Percentiles rank a stretch among this genome's conserved stretches.
phyloP scores from a whole-genome alignment of 139 green algal genomes.

The Yamagishiella unicocca region DNA sequence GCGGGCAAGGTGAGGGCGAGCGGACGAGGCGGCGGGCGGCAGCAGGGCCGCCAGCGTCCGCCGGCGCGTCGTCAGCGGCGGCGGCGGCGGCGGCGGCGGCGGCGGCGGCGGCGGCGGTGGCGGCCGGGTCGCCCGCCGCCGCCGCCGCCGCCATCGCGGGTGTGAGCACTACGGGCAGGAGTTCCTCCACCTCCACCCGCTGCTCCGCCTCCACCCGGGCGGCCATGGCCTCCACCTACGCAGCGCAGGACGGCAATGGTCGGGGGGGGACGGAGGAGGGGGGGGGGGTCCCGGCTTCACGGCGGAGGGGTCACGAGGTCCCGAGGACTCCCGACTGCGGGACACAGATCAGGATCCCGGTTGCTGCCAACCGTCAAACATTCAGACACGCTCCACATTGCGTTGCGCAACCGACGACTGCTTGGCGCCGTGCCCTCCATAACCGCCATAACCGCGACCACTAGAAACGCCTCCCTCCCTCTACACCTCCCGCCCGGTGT shows the following conservation, averaged over 20 bases:
- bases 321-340: no score
- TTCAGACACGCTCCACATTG: no score
- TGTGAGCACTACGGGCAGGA: constrained; percentile 20
- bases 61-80: background rate
- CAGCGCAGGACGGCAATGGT: no score
- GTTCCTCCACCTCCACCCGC: constrained; percentile 26
- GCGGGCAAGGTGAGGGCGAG: background rate
- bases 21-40: background rate
- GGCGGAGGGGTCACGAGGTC: background rate
- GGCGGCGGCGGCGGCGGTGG: background rate
- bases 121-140: background rate
- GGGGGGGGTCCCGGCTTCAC: background rate
- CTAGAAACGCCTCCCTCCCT: no score
- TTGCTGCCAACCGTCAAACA: no score
- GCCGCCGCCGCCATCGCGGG: background rate
- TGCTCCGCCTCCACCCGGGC: background rate
- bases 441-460: no score
- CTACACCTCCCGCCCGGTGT: no score
- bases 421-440: no score
- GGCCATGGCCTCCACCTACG: constrained; percentile 32
- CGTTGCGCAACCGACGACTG: no score
- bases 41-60: background rate
- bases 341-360: no score
- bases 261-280: background rate
- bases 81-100: background rate